Conservation (phyloP, 2,329 filamentous ascomycete species). For the Hawksworthiomyces lignivorus region DNA sequence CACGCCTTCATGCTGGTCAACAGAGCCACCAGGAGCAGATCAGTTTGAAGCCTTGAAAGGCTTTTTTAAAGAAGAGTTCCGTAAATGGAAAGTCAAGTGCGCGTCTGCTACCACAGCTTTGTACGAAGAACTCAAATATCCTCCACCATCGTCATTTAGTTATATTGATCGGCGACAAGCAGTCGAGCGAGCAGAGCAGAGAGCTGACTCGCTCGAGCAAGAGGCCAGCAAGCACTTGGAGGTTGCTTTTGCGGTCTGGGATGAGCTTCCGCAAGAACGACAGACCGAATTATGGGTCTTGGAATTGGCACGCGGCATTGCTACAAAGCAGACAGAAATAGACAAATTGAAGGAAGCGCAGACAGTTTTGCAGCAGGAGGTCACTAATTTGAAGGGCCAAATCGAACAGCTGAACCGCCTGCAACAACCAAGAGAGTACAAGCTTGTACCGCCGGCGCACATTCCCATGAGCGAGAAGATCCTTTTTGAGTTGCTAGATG, state of each 20-base stretch:
- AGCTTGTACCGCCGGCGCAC: constrained; percentile 42
- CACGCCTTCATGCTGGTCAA: constrained; percentile 72
- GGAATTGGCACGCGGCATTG: constrained; percentile 53
- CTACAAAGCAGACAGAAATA: constrained; percentile 47
- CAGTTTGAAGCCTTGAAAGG: constrained; percentile 65
- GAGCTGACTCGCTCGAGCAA: constrained; percentile 55
- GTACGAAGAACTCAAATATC: constrained; percentile 44
- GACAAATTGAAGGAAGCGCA: constrained; percentile 44
- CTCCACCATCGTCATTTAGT: constrained; percentile 31
- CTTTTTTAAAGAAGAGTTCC: constrained; percentile 61
- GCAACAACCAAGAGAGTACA: constrained; percentile 54
- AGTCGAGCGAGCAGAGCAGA: constrained; percentile 39
- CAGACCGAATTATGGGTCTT: constrained; percentile 54
- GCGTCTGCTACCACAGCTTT: constrained; percentile 41
- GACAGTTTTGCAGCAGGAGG: constrained; percentile 47
- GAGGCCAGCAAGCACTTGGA: constrained; percentile 68
- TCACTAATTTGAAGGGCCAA: constrained; percentile 47
- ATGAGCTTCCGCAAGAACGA: constrained; percentile 47
- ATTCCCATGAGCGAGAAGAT: constrained; percentile 44
- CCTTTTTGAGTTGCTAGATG: constrained; percentile 38
- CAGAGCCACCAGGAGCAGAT: constrained; percentile 63
- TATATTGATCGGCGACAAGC: constrained; percentile 38
- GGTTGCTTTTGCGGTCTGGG: constrained; percentile 73
- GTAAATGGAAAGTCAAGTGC: constrained; percentile 52
- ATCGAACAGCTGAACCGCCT: constrained; percentile 51